These are phyloP conservation scores for Suhomyces vadensis DNA, from an alignment of 805 yeast species.

Conservation along the genomic window DNA sequence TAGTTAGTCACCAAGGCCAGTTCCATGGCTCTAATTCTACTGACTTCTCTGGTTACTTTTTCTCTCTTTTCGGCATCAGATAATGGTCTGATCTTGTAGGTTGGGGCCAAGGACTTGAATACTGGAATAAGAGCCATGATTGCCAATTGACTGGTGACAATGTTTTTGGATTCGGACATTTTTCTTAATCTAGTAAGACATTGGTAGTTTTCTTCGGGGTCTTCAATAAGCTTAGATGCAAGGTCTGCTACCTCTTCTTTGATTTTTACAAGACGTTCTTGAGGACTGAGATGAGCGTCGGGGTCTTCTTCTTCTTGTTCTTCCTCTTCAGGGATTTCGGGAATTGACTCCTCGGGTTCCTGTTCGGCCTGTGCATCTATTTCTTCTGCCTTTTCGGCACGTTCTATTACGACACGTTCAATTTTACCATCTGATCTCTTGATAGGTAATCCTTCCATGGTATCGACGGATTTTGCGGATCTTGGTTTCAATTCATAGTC, in stretches of 20 bases:
- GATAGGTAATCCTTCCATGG: slow-evolving; percentile 77
- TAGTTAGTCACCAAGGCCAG: slow-evolving; percentile 73
- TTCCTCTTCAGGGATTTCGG: slow-evolving; percentile 7
- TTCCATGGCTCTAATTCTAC: slow-evolving; percentile 75
- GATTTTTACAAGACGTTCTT: slow-evolving; percentile 55
- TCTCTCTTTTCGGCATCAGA: slow-evolving; percentile 80
- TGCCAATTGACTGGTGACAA: slow-evolving; percentile 68
- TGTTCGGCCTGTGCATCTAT: slow-evolving; percentile 18
- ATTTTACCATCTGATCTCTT: slow-evolving; percentile 69
- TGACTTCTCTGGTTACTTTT: slow-evolving; percentile 80
- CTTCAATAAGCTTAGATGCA: slow-evolving; percentile 77
- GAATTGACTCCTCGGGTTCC: slow-evolving; percentile 21
- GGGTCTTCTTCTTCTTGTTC: slow-evolving; percentile 38
- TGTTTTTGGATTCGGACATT: slow-evolving; percentile 68
- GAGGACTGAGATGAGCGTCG: slow-evolving; percentile 50
- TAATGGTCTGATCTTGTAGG: slow-evolving; percentile 81
- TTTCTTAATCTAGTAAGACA: slow-evolving; percentile 64
- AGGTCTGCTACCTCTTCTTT: slow-evolving; percentile 83
- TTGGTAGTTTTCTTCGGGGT: slow-evolving; percentile 82
- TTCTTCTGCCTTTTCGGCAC: slow-evolving; percentile 22
- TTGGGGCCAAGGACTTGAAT: slow-evolving; percentile 83
- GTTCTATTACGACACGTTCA: slow-evolving; percentile 58
- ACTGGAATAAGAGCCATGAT: slow-evolving; percentile 80
- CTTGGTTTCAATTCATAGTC: slow-evolving; percentile 80
- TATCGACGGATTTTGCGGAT: slow-evolving; percentile 43